Base-by-base conservation (phyloP, 2,329 filamentous ascomycete species). In the Thielaviopsis musarum region DNA sequence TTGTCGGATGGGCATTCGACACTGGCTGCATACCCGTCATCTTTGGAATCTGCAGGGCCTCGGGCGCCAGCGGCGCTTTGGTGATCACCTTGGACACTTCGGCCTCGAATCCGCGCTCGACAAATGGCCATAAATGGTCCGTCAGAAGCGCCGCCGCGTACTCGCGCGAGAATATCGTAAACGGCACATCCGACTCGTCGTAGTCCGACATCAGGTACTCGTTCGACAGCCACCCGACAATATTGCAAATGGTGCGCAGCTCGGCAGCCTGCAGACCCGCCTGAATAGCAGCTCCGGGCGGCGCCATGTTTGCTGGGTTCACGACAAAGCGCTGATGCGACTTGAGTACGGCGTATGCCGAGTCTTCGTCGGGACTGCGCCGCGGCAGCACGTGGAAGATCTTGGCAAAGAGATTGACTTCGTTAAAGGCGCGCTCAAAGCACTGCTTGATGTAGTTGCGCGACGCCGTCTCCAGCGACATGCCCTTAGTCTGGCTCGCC, bases 381-480 rank as follows among this genome's bases (percentile, higher is more conserved):
- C 75, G 71, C 0, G 78, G 74, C 53, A 81, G 77, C 48, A 82
- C 70, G 24, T 73, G 72, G 62, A 83, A 82, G n/a, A 82, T 71
- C 62, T 74, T 77, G 34, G 71, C 66, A 61, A 83, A 81, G 2
- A 83, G 67, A 21, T 69, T 71, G 26, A 75, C 73, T 65, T 83
- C 80, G 60, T 77, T 75, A 64, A 76, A 79, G 2, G 79, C 75
- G 26, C 78, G 74, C 65, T 83, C 80, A 59, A 82, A 81, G 58
- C 73, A 76, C 66, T 82, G 79, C 66, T 82, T 82, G 63, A 82
- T 73, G 59, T 75, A 79, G 64, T 79, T 82, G 28, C 80, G 73
- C 15, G 75, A 74, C 3, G 78, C 79, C 1, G 78, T 79, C 65
- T 82, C 79, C 1, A 76, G 65, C 2, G 75, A 77, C 0, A 70